phyloP scores from a whole-genome alignment of 2,329 filamentous ascomycete species.

The Botryotinia narcissicola region DNA sequence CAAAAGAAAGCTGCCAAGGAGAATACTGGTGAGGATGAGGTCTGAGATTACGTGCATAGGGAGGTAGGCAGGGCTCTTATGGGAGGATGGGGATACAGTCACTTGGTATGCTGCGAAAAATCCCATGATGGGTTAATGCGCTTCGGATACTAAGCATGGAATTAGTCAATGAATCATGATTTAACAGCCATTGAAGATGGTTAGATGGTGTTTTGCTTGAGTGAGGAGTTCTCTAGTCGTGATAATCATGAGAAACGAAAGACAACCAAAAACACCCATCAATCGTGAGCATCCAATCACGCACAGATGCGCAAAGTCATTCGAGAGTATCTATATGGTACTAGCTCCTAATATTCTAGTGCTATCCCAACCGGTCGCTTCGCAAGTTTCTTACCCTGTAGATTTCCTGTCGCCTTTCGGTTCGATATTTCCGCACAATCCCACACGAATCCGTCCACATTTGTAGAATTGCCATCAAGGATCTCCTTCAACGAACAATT shows the following conservation, averaged over 20 bases:
- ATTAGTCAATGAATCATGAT: background rate
- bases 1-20: background rate
- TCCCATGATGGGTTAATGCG: background rate
- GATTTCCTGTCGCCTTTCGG: background rate
- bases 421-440: background rate
- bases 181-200: background rate
- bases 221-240: fast-evolving
- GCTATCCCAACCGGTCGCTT: background rate
- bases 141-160: background rate
- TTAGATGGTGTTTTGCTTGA: background rate
- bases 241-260: background rate
- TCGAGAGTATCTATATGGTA: background rate
- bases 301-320: too few species aligned
- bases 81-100: background rate
- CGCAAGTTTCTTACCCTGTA: too few species aligned
- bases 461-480: background rate
- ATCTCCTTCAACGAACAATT: background rate
- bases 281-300: background rate
- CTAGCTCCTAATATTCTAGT: background rate
- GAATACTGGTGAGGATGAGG: background rate
- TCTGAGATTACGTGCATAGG: background rate
- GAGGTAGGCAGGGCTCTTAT: background rate
- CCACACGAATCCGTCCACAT: background rate
- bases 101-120: background rate
- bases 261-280: too few species aligned